Evolutionary conservation across 345 rosid genomes (phyloP), one percentile per base, ranked within the genome.

Genomic region (Melaleuca alternifolia): DNA sequence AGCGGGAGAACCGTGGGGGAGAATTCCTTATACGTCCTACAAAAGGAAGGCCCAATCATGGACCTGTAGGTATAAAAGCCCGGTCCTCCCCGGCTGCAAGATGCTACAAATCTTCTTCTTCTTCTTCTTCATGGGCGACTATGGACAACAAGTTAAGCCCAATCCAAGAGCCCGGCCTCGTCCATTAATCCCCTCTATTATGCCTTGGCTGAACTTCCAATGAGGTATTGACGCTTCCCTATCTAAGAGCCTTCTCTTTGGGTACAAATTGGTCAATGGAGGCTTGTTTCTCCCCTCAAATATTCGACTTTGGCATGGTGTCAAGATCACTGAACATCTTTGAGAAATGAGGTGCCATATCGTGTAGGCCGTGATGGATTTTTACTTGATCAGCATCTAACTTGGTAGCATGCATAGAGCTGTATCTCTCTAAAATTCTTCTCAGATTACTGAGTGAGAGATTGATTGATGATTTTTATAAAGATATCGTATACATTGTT

Each of bases 401-500:
- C 23, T 30, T 30, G 77, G 44, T 4, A 15, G 30, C 23, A 15
- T 65, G 77, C 21, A 15, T 10, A 62, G 30, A 3, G 10, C 15
- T 5, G 41, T 62, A 41, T 30, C 21, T 41, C 44, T 28, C 5
- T 1, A 0, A 6, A 62, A 14, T 4, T 30, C 10, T 10, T 1
- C 15, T 8, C 21, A 1, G 3, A 1, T 6, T 62, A 28, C 30
- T 30, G 13, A 15, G 28, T 2, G 41, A 62, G 23, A 62, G 76
- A 62, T 15, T 14, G 44, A 62, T 62, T 30, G 41, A 28, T n/a
- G 21, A 15, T 28, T 15, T 30, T 15, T 5, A 2, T 0, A 20
- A 7, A 30, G 21, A 62, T 10, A 62, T 30, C 41, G 13, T 3
- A 62, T 1, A n/a, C 71, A 2, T n/a, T 0, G 0, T 62, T 1